A percentile compares a stretch with the other conserved stretches of the same genome.
These are phyloP conservation scores for Corymbia citriodora DNA, from an alignment of 441 rosid species.

Conservation along the genomic window DNA sequence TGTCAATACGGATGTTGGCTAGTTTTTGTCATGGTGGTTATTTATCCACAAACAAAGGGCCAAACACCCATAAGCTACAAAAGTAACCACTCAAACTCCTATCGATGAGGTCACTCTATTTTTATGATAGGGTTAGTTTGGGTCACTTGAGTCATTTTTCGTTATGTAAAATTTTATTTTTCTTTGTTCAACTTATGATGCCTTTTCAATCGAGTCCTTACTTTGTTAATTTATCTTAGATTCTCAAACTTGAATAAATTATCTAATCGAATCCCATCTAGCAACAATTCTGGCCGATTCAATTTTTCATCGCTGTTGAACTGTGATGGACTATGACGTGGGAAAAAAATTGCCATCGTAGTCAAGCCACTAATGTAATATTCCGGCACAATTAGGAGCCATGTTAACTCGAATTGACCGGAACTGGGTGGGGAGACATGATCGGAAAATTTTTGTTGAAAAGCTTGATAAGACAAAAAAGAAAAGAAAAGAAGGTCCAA, in stretches of 20 bases:
- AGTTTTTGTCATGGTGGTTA: background rate
- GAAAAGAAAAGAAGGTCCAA: background rate
- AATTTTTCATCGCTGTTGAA: rapidly evolving
- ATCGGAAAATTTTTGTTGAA: background rate
- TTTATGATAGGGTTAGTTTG: background rate
- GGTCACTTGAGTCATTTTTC: background rate
- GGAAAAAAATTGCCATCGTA: background rate
- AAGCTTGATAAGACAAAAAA: background rate
- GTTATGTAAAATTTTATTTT: background rate
- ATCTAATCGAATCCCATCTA: background rate
- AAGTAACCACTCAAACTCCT: background rate
- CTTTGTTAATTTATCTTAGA: rapidly evolving
- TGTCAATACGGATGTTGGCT: background rate
- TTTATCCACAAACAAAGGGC: background rate
- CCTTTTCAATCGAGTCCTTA: background rate
- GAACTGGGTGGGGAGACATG: background rate
- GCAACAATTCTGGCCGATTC: rapidly evolving
- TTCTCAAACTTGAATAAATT: rapidly evolving
- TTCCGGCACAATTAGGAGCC: background rate
- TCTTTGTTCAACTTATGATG: rapidly evolving
- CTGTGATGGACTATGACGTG: rapidly evolving
- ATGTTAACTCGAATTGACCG: background rate
- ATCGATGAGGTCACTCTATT: rapidly evolving
- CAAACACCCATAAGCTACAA: background rate
- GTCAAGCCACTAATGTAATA: background rate